These are phyloP conservation scores for Fusarium subtropicale DNA, from an alignment of 2,329 filamentous ascomycete species.

Conservation along the genomic window DNA sequence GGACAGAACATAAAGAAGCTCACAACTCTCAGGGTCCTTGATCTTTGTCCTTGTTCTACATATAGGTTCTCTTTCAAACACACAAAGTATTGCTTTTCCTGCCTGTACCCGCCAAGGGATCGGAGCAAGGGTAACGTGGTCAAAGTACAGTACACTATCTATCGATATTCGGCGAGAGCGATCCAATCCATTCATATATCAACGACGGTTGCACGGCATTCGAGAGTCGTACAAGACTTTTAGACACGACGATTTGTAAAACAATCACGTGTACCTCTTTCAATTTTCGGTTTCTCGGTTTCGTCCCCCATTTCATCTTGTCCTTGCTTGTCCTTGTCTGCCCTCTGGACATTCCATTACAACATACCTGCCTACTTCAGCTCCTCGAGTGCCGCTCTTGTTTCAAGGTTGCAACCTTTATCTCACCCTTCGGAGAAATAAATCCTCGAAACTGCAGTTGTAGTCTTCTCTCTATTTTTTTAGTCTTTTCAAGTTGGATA, in stretches of 20 bases:
- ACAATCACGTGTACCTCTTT: slow-evolving; percentile 19
- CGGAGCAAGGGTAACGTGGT: slow-evolving; percentile 29
- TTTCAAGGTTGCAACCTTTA: slow-evolving; percentile 19
- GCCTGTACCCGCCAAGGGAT: slow-evolving; percentile 13
- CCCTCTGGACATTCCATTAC: slow-evolving; percentile 5
- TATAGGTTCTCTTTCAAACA: not conserved
- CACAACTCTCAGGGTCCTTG: not conserved
- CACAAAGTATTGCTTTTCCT: slow-evolving; percentile 1
- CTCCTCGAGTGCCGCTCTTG: not conserved
- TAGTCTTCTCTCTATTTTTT: not conserved
- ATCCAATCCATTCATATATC: slow-evolving; percentile 16
- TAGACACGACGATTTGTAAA: slow-evolving; percentile 1
- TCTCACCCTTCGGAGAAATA: slow-evolving; percentile 28
- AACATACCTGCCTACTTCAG: not conserved
- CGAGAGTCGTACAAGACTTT: not conserved
- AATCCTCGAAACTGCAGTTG: slow-evolving; percentile 1
- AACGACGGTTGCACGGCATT: slow-evolving; percentile 21
- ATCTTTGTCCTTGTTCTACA: slow-evolving; percentile 8
- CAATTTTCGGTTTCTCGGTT: slow-evolving; percentile 2
- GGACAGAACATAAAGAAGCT: slow-evolving; percentile 2
- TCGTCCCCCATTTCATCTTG: not conserved
- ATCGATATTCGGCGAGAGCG: slow-evolving; percentile 38
- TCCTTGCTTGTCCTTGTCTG: not conserved
- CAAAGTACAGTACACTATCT: slow-evolving; percentile 15
- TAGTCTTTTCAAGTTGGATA: not conserved